Evolutionary conservation across 2,329 filamentous ascomycete genomes (phyloP), one percentile per base, ranked within the genome.

Genomic region (Aureobasidium sp.): DNA sequence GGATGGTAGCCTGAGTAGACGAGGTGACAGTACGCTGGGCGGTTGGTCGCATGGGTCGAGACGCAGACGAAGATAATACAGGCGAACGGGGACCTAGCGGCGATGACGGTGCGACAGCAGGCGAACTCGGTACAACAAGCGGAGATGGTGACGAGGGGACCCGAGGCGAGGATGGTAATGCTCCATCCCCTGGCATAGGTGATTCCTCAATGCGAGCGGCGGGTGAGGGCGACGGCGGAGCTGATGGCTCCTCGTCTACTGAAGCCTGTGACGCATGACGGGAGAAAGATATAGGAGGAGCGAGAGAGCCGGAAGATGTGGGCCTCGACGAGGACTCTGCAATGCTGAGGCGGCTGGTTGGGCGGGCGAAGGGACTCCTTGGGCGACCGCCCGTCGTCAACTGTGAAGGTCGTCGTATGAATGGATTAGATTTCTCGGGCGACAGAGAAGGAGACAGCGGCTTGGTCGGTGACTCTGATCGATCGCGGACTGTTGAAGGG

Each of bases 11-110:
- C 11, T 66, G 63, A 53, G 65, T 69, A 37, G 70, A 72, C 25
- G 74, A 70, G 11, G 72, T 74, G 8, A 69, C 69, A 36, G 75
- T 72, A 60, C 77, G 74, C n/a, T 70, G 71, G 17, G 73, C 69
- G 11, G 73, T 68, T 11, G 75, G 72, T 8, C 74, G 70, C n/a
- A 67, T 68, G 0, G 70, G 63, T 7, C 57, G 57, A 12, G 37
- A 37, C 4, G 47, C 7, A 6, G 20, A n/a, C 5, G 6, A 57
- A 9, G 52, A 51, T 14, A 52, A 36, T 20, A 58, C 27, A 8
- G 57, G 64, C 1, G 65, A 62, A 31, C 39, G 57, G 39, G 60
- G 42, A 17, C 37, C 55, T 15, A 52, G 5, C 1, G 63, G 49
- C 17, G 60, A 51, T 25, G 55, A 39, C 20, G 59, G 48, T 4